Evolutionary conservation across 2,329 filamentous ascomycete genomes (phyloP).

Genomic region (Xylariaceae sp.): DNA sequence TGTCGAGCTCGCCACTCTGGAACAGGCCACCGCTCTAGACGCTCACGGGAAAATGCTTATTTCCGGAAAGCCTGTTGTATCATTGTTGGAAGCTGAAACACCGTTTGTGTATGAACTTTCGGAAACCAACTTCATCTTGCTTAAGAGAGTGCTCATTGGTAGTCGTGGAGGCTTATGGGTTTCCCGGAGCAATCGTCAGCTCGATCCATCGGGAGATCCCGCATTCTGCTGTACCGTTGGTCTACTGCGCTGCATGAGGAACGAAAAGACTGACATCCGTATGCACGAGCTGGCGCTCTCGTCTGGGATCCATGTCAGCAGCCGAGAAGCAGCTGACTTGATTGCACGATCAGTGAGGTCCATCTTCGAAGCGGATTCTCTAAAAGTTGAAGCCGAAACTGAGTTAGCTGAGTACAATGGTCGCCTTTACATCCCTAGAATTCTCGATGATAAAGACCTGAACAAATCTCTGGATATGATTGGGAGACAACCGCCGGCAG

Average conservation of each 20-base stretch:
- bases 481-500: neutral
- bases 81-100: neutral
- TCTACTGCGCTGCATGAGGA: neutral
- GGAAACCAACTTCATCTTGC: neutral
- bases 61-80: neutral
- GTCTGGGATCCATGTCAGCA: neutral
- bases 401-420: neutral
- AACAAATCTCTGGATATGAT: conserved; percentile 1
- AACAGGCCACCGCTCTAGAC: neutral
- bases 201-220: conserved; percentile 2
- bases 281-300: conserved; percentile 1
- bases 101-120: neutral
- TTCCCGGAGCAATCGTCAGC: neutral
- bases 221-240: neutral
- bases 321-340: neutral
- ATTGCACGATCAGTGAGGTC: conserved; percentile 1
- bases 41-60: neutral
- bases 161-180: conserved; percentile 2
- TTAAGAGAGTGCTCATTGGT: neutral
- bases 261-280: conserved; percentile 1
- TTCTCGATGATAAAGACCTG: neutral
- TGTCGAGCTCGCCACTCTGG: conserved; percentile 1
- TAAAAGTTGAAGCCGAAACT: neutral
- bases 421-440: neutral
- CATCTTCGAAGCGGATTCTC: neutral